Base-by-base conservation (phyloP, 495 filamentous ascomycete species). In the Aspergillus panamensis region DNA sequence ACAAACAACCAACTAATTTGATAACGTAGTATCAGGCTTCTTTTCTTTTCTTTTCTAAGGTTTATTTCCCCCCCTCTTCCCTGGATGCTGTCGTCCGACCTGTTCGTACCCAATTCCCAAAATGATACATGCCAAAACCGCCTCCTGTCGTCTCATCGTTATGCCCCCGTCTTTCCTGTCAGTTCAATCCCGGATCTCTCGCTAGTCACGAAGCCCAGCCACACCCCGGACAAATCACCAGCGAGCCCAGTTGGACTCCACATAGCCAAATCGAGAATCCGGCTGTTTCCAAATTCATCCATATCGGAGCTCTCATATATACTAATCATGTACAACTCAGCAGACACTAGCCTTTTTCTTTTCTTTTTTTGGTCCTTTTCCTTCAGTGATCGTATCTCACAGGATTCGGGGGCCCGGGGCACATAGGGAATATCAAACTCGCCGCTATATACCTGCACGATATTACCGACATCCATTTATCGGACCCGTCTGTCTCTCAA, bases 261-360 rank as follows among this genome's bases (percentile, higher is more conserved):
- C 4, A 45, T n/a, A 39, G 6, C 35, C 35, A n/a, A 39, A 39
- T 39, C 14, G 5, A 39, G 8, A 39, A 45, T 4, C n/a, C 42
- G 19, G 4, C n/a, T 21, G n/a, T 21, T 21, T 21, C 42, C 42
- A 4, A 45, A 45, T 45, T 16, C 16, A 45, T 45, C 42, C 8
- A 21, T 39, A 12, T 45, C 42, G 42, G 42, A 45, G n/a, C 42
- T 45, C 42, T 45, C 42, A 45, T 45, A 45, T 45, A 45, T 16
- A 45, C 42, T 19, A 45, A 45, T 16, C 19, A 45, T 21, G 16
- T 45, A 45, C 42, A 8, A 0, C 14, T 39, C 35, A 39, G 35
- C 6, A 39, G 35, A 39, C 10, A 39, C 14, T n/a, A 39, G 33
- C 33, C 33, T 8, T 8, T 13, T 39, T 39, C 8, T 3, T 13